Base-by-base conservation (phyloP, 2,329 filamentous ascomycete species). In the Talaromyces piceae region DNA sequence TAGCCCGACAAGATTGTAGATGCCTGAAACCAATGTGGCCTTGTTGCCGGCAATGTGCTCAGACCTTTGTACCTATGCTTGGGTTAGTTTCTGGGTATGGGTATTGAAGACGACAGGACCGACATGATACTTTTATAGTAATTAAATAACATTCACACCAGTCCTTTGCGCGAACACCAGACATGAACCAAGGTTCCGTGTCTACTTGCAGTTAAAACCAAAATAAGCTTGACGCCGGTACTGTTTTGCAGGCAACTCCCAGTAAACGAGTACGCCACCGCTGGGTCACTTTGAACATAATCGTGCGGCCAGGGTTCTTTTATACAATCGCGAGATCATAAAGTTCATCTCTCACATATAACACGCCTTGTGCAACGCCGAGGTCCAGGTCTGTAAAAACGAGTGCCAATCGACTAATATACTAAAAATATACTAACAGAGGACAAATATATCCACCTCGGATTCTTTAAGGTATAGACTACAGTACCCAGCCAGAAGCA, bases 161-260 rank as follows among this genome's bases (percentile, higher is more conserved):
- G 68, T 70, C 58, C 71, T 77, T 56, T 86, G 82, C 45, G 82
- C 81, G 58, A 86, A 83, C 54, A 82, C 75, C 62, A n/a, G n/a
- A n/a, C n/a, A n/a, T 87, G 82, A 33, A 84, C 77, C 27, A 80
- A 66, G 39, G 77, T 77, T 20, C 79, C 83, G 54, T 84, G 78
- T 3, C 63, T 61, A 26, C 26, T n/a, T 13, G 16, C 11, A 30
- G 7, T 16, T 25, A 41, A 28, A 6, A 43, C 13, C 47, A 43
- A 47, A 9, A 41, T 41, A 23, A 41, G 11, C 20, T 9, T 12
- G 12, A 8, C n/a, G n/a, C n/a, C n/a, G 22, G 18, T 23, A 12
- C 5, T 18, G 18, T 4, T 22, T 41, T 41, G 37, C 18, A 20
- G 37, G 20, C 16, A 30, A 59, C 62, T 41, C 58, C 65, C 56